Evolutionary conservation across 2,329 filamentous ascomycete genomes (phyloP).

Genomic region (Pseudogymnoascus pannorum): DNA sequence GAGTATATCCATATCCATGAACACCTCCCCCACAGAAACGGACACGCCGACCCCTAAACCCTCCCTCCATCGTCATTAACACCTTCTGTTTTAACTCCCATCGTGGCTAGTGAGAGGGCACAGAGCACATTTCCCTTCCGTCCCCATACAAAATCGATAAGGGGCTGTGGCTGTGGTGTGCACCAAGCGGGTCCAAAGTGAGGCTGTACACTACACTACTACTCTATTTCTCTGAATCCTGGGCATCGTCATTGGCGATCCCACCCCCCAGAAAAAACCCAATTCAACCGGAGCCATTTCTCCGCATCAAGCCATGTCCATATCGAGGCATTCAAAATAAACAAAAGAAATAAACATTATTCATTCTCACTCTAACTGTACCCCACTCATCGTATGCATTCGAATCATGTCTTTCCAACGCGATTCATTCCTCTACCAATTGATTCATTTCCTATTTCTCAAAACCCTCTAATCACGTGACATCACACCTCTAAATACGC

Average conservation of each 20-base stretch:
- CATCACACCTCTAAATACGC: background rate
- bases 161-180: background rate
- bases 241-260: conserved; percentile 3
- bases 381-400: background rate
- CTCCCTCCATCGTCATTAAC: background rate
- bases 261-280: background rate
- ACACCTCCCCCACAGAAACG: background rate
- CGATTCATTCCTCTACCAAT: background rate
- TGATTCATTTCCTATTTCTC: background rate
- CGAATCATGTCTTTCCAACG: background rate
- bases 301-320: background rate
- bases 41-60: background rate
- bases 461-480: too few species aligned
- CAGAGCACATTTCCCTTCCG: background rate
- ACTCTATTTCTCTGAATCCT: background rate
- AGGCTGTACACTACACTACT: background rate
- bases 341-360: background rate
- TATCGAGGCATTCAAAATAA: background rate
- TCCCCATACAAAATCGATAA: background rate
- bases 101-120: background rate
- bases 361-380: background rate
- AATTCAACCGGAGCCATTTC: background rate
- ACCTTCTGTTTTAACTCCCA: background rate
- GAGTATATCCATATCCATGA: background rate
- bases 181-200: background rate